Percentiles rank a stretch among this genome's conserved stretches.
Conservation (phyloP, 495 filamentous ascomycete genomes). For the Achaetomiella virescens region DNA sequence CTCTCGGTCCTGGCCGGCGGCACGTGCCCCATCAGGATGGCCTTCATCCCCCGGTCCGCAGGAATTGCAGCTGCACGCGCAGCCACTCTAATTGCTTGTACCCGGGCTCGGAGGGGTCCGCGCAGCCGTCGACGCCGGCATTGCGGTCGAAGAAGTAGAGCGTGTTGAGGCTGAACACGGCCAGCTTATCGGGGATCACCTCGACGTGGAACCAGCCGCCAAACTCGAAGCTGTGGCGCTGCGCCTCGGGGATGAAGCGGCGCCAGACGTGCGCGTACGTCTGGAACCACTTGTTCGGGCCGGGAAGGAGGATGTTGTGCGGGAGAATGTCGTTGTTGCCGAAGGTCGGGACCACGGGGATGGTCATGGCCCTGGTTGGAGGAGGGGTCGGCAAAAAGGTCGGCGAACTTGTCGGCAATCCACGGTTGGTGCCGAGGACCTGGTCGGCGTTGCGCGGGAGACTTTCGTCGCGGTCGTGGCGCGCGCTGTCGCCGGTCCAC, state of each 20-base stretch:
- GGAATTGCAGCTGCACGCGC: constrained; percentile 76
- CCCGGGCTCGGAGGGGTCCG: constrained; percentile 67
- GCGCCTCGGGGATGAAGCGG: constrained; percentile 84
- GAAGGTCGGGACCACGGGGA: constrained; percentile 84
- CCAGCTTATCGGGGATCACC: constrained; percentile 78
- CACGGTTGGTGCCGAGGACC: constrained; percentile 69
- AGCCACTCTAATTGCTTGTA: constrained; percentile 97
- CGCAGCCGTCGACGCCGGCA: constrained; percentile 85
- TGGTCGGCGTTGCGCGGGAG: constrained; percentile 69
- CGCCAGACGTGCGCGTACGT: constrained; percentile 69
- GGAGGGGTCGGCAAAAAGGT: constrained; percentile 56
- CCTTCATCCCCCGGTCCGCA: constrained; percentile 88
- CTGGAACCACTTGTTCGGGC: constrained; percentile 79
- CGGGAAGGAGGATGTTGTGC: constrained; percentile 84
- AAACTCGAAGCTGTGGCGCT: constrained; percentile 83
- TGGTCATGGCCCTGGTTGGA: constrained; percentile 47
- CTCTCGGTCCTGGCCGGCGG: constrained; percentile 77
- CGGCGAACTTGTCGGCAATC: constrained; percentile 68
- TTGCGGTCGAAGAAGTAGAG: constrained; percentile 95
- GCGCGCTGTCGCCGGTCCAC: constrained; percentile 95
- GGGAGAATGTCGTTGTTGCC: constrained; percentile 98
- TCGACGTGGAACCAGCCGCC: constrained; percentile 94
- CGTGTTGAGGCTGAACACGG: constrained; percentile 93
- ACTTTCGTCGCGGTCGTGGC: constrained; percentile 88
- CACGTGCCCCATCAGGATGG: constrained; percentile 89